Conservation (phyloP, 179 eudicot species). For the Carnegiea gigantea region DNA sequence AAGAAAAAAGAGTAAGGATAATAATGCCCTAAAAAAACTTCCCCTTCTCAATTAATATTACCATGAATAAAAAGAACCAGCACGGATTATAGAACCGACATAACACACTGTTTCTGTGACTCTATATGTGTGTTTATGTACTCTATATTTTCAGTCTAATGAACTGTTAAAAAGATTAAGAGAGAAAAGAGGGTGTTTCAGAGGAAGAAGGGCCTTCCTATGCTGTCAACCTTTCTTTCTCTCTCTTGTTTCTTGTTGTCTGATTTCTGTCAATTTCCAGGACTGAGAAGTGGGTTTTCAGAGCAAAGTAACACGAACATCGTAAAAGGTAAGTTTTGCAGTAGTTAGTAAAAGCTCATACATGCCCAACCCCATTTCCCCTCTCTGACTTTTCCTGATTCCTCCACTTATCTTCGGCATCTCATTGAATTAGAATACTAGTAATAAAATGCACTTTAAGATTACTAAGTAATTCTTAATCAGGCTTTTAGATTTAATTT, state of each 20-base stretch:
- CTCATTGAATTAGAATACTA: background rate
- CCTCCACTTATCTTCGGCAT: background rate
- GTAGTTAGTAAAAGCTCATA: constrained; percentile 1
- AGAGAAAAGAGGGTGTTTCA: background rate
- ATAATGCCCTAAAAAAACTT: background rate
- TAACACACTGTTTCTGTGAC: background rate
- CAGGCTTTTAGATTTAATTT: no score
- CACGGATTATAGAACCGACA: background rate
- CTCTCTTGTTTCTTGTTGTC: background rate
- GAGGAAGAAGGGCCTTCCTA: background rate
- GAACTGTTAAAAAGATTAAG: background rate
- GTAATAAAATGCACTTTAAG: no score
- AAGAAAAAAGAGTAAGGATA: background rate
- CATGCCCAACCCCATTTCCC: constrained; percentile 13
- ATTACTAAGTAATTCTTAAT: no score
- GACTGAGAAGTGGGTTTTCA: constrained; percentile 23
- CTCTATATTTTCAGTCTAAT: background rate
- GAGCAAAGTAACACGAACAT: constrained; percentile 23
- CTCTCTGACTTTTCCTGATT: background rate
- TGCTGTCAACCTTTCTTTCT: background rate
- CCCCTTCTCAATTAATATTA: background rate
- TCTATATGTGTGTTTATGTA: background rate
- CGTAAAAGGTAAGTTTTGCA: constrained; percentile 24
- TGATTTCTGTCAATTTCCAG: background rate
- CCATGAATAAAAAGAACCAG: background rate